Percentiles rank a stretch among this genome's conserved stretches.
Evolutionary conservation across 129 eudicot genomes (phyloP).

Genomic region (Flaveria sonorensis): DNA sequence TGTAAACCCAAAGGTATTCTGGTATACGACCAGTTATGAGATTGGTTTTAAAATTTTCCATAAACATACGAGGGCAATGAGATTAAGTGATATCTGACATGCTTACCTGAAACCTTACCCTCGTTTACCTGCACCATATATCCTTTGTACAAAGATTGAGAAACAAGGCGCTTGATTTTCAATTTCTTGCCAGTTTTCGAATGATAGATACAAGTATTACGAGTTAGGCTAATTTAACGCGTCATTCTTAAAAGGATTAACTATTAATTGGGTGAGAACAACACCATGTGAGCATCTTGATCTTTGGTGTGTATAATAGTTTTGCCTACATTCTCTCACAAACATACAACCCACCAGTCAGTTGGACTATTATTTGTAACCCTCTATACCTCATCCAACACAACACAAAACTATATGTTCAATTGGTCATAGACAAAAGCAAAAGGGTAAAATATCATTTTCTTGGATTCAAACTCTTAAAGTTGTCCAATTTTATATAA

Average conservation of each 20-base stretch:
- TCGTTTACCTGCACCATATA: too few relatives aligned
- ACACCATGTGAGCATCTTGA: slow-evolving; percentile 32
- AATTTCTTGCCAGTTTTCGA: neutral
- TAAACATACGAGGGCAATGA: too few relatives aligned
- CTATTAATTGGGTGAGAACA: slow-evolving; percentile 33
- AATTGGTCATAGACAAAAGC: slow-evolving; percentile 20
- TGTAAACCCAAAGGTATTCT: too few relatives aligned
- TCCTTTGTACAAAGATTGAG: neutral
- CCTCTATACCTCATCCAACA: slow-evolving; percentile 30
- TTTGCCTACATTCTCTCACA: slow-evolving; percentile 23
- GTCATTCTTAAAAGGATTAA: slow-evolving; percentile 16
- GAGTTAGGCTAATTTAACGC: neutral
- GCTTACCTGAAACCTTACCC: too few relatives aligned
- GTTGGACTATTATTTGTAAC: too few relatives aligned
- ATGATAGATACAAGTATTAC: neutral
- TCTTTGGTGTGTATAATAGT: slow-evolving; percentile 33
- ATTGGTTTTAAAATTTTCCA: too few relatives aligned
- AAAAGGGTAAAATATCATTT: slow-evolving; percentile 29
- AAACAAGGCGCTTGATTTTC: neutral
- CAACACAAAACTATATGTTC: slow-evolving; percentile 22
- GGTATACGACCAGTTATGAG: too few relatives aligned
- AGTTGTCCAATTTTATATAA: slow-evolving; percentile 11
- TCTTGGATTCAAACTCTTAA: slow-evolving; percentile 30
- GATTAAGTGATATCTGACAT: too few relatives aligned
- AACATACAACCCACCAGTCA: slow-evolving; percentile 22